Base-by-base conservation (phyloP, 768 basidiomycete genomes). In the Pisolithus orientalis region DNA sequence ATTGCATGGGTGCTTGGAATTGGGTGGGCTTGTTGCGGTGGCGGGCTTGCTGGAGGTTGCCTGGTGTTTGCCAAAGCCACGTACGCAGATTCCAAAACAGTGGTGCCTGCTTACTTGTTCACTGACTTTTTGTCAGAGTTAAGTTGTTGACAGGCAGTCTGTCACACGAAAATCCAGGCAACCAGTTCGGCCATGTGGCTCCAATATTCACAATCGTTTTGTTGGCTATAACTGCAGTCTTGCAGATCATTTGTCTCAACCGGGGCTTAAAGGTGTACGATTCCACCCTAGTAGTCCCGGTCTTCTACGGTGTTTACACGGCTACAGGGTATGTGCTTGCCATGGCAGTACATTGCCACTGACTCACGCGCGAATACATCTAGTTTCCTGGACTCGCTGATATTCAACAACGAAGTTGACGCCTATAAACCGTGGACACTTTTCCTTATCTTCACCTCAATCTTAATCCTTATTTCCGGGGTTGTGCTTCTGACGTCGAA, bases 401-500 rank as follows among this genome's bases (percentile, higher is more conserved):
- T 90, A 16, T 96, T 95, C 69, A 92, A 92, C 62, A 75, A 95
- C 61, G 81, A 90, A 71, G 83, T 91, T 5, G 83, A 82, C 51
- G 79, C 91, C n/a, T 95, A 91, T 65, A 76, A 87, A 54, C 77
- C 87, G 25, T 95, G 93, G 94, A 83, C 84, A 0, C 82, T 97
- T 44, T 85, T 92, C 72, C 77, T 92, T 44, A 90, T 95, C 54
- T 93, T 90, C 62, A 69, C 84, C 39, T 94, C 93, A 2, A 94
- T 97, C 59, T 69, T 83, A 42, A 77, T 96, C 40, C 84, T 98
- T 50, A 86, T 97, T 43, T 82, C 79, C 0, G 94, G 95, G 9
- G 95, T 98, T 48, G 87, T 94, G n/a, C 80, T 97, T 1, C 75
- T 97, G 25, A 94, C 93, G 4, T 84, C 90, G 71, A 94, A 97